These are phyloP conservation scores for Pythium diclinum DNA, from an alignment of 352 stramenopile genomes.

Conservation along the genomic window DNA sequence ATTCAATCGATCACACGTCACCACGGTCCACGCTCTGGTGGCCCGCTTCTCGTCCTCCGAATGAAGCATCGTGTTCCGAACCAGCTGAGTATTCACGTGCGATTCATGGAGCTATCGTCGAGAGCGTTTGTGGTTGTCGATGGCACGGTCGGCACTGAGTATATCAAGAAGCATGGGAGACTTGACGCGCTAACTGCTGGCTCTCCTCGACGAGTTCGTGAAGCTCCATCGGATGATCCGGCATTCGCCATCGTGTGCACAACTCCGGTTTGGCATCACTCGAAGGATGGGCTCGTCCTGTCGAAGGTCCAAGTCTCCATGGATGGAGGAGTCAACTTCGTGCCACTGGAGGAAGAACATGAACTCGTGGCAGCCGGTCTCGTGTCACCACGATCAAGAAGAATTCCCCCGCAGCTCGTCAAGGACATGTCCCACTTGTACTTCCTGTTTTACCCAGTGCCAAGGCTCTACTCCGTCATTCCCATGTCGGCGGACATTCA, in stretches of 20 bases:
- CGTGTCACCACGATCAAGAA: constrained; percentile 7
- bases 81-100: constrained; percentile 42
- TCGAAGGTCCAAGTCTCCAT: constrained; percentile 75
- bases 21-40: constrained; percentile 58
- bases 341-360: constrained; percentile 32
- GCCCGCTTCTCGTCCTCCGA: constrained; percentile 47
- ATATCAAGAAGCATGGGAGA: constrained; percentile 14
- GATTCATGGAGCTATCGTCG: constrained; percentile 43
- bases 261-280: constrained; percentile 38
- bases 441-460: constrained; percentile 70
- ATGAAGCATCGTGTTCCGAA: constrained; percentile 74
- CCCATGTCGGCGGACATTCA: constrained; percentile 65
- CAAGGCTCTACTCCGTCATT: constrained; percentile 42
- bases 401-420: constrained; percentile 28
- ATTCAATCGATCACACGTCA: constrained; percentile 66
- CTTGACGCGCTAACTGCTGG: not conserved
- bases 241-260: constrained; percentile 46
- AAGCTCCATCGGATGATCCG: constrained; percentile 26
- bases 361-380: constrained; percentile 11
- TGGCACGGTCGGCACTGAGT: constrained; percentile 20
- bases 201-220: constrained; percentile 1
- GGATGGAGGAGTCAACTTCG: constrained; percentile 54
- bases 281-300: constrained; percentile 36
- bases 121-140: constrained; percentile 23
- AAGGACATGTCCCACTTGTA: constrained; percentile 70